Base-by-base conservation (phyloP, 2,329 filamentous ascomycete genomes). In the Aspergillus quadricinctus region DNA sequence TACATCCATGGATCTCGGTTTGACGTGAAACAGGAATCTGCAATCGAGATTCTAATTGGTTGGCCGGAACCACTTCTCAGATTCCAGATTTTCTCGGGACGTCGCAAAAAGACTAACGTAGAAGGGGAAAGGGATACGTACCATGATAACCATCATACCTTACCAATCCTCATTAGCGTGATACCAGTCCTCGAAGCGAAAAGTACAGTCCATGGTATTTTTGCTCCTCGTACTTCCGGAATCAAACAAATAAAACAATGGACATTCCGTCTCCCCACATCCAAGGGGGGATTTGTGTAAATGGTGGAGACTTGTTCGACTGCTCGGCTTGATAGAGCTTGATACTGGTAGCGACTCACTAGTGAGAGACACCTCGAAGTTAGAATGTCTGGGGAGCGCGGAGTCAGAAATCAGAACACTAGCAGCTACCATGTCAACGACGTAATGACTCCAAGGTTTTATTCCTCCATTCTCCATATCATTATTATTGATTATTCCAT, bases 21-120 rank as follows among this genome's bases (percentile, higher is more conserved):
- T 23, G 48, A 48, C 29, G 25, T 57, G 55, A 54, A 57, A 57
- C 55, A 50, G 27, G 46, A 27, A 31, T 29, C 31, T 35, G 48
- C 19, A 27, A 11, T 11, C 40, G 2, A 21, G 4, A 4, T 5
- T 19, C 40, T 43, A 10, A 43, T 43, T 43, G 21, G 40, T 21
- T 11, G n/a, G 9, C 9, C 21, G 19, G 8, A 23, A 11, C n/a
- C 21, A 45, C 41, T 45, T 45, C 41, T 45, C 31, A 35, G 31
- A 14, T 14, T 35, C n/a, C n/a, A 19, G 9, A 10, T 48, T 55
- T 55, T 41, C 37, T 28, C 45, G 25, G 27, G 28, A 46, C 29
- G 29, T 46, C 43, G 49, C 31, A 19, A 53, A n/a, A 41, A 11
- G 41, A 17, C 14, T 7, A 37, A 6, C 14, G 5, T 17, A 35